Conservation (phyloP, 2,329 filamentous ascomycete genomes). For the Chaetothyriales sp. region DNA sequence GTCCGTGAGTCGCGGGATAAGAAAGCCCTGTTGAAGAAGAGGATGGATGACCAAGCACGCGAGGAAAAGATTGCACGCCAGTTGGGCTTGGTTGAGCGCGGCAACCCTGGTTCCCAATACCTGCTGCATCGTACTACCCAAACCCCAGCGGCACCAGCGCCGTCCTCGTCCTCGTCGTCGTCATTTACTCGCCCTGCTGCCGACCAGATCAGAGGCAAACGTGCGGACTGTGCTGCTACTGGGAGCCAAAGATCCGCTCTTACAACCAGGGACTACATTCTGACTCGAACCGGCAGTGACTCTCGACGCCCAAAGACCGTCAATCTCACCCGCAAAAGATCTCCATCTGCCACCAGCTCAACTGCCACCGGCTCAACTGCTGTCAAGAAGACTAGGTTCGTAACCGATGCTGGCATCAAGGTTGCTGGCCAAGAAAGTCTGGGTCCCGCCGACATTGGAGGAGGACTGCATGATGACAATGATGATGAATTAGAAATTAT, state of each 20-base stretch:
- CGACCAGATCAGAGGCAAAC: not conserved
- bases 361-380: slow-evolving; percentile 28
- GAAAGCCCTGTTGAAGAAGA: slow-evolving; percentile 28
- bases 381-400: slow-evolving; percentile 47
- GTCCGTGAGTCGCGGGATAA: slow-evolving; percentile 28
- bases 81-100: slow-evolving; percentile 21
- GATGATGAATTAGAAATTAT: slow-evolving; percentile 37
- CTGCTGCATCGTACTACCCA: slow-evolving; percentile 20
- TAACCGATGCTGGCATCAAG: slow-evolving; percentile 61
- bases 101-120: slow-evolving; percentile 30
- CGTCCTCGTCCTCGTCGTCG: slow-evolving; percentile 1
- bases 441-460: slow-evolving; percentile 26
- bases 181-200: not conserved
- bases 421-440: slow-evolving; percentile 63
- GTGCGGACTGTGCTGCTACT: not conserved
- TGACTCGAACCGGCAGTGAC: not conserved
- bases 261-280: slow-evolving; percentile 1
- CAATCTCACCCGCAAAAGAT: slow-evolving; percentile 15
- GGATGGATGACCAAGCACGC: slow-evolving; percentile 28
- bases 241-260: slow-evolving; percentile 2
- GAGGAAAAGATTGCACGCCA: slow-evolving; percentile 31
- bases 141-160: too few relatives aligned
- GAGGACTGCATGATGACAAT: slow-evolving; percentile 33
- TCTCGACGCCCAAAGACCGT: not conserved
- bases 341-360: too few relatives aligned